These are phyloP conservation scores for Crithidia brevicula DNA, from an alignment of 208 protist species.

Conservation along the genomic window DNA sequence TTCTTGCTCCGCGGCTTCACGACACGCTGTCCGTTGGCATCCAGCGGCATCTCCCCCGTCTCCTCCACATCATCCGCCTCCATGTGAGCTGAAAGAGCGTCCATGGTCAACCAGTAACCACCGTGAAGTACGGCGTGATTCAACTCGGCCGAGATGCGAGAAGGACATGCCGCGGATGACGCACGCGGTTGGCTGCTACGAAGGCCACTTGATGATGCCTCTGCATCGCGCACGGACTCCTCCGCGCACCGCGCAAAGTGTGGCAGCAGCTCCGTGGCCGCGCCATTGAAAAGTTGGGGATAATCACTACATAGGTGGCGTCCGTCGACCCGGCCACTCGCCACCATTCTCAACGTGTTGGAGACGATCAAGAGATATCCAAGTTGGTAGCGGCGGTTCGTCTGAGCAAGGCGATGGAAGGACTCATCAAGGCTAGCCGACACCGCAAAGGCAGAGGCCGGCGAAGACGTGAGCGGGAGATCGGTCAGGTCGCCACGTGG, in stretches of 20 bases:
- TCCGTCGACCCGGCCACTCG: slow-evolving; percentile 28
- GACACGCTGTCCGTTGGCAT: neutral
- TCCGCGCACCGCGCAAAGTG: slow-evolving; percentile 48
- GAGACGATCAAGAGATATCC: slow-evolving; percentile 62
- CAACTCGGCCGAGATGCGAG: slow-evolving; percentile 55
- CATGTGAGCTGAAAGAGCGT: slow-evolving; percentile 48
- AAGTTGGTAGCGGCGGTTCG: slow-evolving; percentile 59
- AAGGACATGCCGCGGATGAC: slow-evolving; percentile 26
- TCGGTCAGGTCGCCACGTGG: slow-evolving; percentile 1
- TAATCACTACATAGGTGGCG: slow-evolving; percentile 60
- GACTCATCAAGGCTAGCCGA: slow-evolving; percentile 8
- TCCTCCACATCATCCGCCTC: slow-evolving; percentile 22
- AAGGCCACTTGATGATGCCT: neutral
- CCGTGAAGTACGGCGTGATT: slow-evolving; percentile 73
- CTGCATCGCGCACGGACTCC: slow-evolving; percentile 17
- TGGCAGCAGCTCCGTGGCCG: slow-evolving; percentile 48
- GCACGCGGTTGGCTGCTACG: neutral
- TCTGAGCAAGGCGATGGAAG: slow-evolving; percentile 21
- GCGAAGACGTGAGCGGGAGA: no score
- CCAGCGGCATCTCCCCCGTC: neutral
- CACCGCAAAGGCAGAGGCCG: no score
- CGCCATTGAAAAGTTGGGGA: slow-evolving; percentile 34
- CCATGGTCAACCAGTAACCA: slow-evolving; percentile 55
- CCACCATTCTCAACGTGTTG: slow-evolving; percentile 60
- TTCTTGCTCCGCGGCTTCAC: neutral